phyloP scores from a whole-genome alignment of 495 filamentous ascomycete genomes.

The Pyrenopolyporus hunteri region DNA sequence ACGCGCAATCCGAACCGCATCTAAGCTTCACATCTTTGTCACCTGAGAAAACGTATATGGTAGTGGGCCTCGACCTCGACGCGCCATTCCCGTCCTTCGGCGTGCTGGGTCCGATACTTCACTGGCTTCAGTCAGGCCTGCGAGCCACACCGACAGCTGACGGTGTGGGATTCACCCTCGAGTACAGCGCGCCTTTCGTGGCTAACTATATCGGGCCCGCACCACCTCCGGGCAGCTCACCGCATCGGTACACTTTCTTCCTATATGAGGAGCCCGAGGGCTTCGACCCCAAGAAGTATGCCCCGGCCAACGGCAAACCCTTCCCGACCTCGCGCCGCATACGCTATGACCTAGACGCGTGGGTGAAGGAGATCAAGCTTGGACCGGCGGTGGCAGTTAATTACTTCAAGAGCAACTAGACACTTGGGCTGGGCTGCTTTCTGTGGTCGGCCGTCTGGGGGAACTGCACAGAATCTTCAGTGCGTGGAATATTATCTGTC shows the following conservation, averaged over 20 bases:
- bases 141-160: slow-evolving; percentile 29
- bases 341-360: slow-evolving; percentile 58
- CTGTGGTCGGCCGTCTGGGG: not conserved
- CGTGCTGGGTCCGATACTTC: slow-evolving; percentile 57
- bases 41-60: slow-evolving; percentile 48
- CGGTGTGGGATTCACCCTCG: slow-evolving; percentile 19
- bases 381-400: slow-evolving; percentile 59
- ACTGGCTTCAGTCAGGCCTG: slow-evolving; percentile 58
- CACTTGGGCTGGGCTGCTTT: not conserved
- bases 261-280: slow-evolving; percentile 62
- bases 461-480: not conserved
- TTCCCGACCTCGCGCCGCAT: slow-evolving; percentile 51
- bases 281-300: slow-evolving; percentile 54
- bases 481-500: not conserved
- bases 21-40: slow-evolving; percentile 22
- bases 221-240: slow-evolving; percentile 56
- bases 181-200: slow-evolving; percentile 38
- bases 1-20: slow-evolving; percentile 17
- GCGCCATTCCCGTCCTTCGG: slow-evolving; percentile 59
- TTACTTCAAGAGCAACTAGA: slow-evolving; percentile 51
- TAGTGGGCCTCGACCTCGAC: slow-evolving; percentile 58
- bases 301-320: slow-evolving; percentile 43
- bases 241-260: slow-evolving; percentile 64
- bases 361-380: slow-evolving; percentile 54
- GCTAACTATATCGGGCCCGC: slow-evolving; percentile 56